Conservation (phyloP, 2,329 filamentous ascomycete genomes). For the Hypoxylon sp. region DNA sequence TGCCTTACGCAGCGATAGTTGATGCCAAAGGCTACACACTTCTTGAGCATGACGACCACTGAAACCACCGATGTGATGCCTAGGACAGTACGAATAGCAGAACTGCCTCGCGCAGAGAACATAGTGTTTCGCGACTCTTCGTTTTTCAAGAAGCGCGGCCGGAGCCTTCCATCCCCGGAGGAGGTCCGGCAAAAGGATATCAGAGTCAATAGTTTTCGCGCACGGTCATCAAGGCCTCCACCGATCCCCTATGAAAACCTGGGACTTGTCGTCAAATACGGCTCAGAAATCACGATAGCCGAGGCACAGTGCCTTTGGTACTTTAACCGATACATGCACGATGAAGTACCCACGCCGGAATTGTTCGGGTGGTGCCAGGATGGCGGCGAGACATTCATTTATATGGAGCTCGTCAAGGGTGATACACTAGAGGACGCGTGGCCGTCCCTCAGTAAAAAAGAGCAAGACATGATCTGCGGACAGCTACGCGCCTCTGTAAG, state of each 20-base stretch:
- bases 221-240: slow-evolving; percentile 19
- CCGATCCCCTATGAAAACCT: slow-evolving; percentile 29
- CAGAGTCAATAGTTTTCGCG: slow-evolving; percentile 18
- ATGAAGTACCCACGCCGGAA: slow-evolving; percentile 31
- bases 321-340: slow-evolving; percentile 33
- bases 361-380: slow-evolving; percentile 32
- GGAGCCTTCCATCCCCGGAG: slow-evolving; percentile 19
- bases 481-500: slow-evolving; percentile 27
- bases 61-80: background rate
- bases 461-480: slow-evolving; percentile 24
- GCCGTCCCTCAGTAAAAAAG: slow-evolving; percentile 25
- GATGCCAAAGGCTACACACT: background rate
- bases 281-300: slow-evolving; percentile 33
- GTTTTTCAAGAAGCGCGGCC: slow-evolving; percentile 3
- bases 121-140: slow-evolving; percentile 22
- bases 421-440: slow-evolving; percentile 33
- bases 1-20: background rate
- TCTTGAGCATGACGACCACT: background rate
- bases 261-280: slow-evolving; percentile 38
- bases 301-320: slow-evolving; percentile 37
- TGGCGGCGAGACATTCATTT: slow-evolving; percentile 36
- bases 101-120: slow-evolving; percentile 17
- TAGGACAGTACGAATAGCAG: slow-evolving; percentile 11
- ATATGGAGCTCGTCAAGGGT: slow-evolving; percentile 34
- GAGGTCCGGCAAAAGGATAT: slow-evolving; percentile 22